Conservation (phyloP, 306 rosid genomes). For the Begonia fuchsioides region DNA sequence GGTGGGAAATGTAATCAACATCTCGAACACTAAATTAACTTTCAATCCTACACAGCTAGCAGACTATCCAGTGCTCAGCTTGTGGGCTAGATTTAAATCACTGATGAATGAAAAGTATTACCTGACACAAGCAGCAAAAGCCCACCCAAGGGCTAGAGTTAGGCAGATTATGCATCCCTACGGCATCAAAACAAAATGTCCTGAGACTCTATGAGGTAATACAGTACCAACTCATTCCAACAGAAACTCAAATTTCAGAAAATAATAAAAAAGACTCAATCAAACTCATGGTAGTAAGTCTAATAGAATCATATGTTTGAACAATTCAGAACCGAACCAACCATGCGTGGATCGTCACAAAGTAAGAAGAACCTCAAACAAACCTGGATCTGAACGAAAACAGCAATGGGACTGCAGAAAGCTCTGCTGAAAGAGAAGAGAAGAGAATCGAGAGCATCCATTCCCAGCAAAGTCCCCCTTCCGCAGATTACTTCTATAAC, state of each 20-base stretch:
- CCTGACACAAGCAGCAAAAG: constrained; percentile 79
- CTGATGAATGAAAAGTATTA: constrained; percentile 10
- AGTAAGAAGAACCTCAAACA: background rate
- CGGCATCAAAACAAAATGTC: constrained; percentile 5
- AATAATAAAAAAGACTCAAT: background rate
- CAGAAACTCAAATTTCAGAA: background rate
- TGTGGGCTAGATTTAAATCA: background rate
- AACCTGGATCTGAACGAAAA: constrained; percentile 82
- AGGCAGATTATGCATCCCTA: constrained; percentile 79
- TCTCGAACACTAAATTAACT: background rate
- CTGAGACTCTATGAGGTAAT: background rate
- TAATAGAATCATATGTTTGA: too few species aligned
- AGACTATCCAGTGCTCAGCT: background rate
- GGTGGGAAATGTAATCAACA: background rate
- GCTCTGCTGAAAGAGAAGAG: constrained; percentile 51
- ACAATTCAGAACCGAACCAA: too few species aligned
- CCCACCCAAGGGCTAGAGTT: constrained; percentile 74
- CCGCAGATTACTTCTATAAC: constrained; percentile 2
- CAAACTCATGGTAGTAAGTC: background rate
- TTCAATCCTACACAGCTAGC: background rate
- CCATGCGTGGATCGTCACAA: constrained; percentile 13
- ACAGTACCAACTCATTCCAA: background rate
- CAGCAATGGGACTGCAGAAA: constrained; percentile 34
- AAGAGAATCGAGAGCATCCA: constrained; percentile 51
- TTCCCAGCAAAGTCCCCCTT: constrained; percentile 32